Evolutionary conservation across 768 basidiomycete genomes (phyloP).

Genomic region (Suillus cothurnatus): DNA sequence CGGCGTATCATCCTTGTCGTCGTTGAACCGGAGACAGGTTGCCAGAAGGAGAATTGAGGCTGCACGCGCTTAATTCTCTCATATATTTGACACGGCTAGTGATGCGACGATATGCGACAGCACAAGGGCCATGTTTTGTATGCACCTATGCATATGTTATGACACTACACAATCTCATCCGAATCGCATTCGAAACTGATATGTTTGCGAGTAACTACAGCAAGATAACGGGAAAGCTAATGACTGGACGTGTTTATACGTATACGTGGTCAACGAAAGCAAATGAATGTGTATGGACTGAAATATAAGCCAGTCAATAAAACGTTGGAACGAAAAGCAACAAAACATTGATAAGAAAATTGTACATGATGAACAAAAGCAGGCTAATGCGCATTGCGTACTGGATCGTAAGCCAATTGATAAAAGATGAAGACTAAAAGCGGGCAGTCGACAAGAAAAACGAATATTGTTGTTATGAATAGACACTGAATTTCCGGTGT

Average conservation of each 20-base stretch:
- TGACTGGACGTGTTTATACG: background rate
- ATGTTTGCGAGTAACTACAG: background rate
- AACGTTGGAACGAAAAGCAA: background rate
- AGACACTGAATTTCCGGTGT: background rate
- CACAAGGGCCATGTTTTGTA: constrained; percentile 26
- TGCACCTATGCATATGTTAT: constrained; percentile 34
- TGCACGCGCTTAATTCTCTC: constrained; percentile 53
- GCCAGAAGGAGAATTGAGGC: constrained; percentile 90
- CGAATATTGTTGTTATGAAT: background rate
- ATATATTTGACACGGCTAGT: constrained; percentile 13
- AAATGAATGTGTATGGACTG: background rate
- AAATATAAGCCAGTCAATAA: background rate
- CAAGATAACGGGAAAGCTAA: background rate
- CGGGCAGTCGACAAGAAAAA: background rate
- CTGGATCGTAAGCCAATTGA: background rate
- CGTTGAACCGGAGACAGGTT: constrained; percentile 83
- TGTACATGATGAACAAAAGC: background rate
- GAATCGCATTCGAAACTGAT: background rate
- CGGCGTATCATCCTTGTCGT: constrained; percentile 50
- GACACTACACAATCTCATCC: constrained; percentile 13
- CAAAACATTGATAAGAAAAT: background rate
- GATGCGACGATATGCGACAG: constrained; percentile 22
- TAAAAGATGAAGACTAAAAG: background rate
- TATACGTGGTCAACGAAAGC: background rate
- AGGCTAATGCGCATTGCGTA: background rate